Evolutionary conservation across 1,284 basidiomycete genomes (phyloP), one percentile per base, ranked within the genome.

Genomic region (Dichomitus squalens): DNA sequence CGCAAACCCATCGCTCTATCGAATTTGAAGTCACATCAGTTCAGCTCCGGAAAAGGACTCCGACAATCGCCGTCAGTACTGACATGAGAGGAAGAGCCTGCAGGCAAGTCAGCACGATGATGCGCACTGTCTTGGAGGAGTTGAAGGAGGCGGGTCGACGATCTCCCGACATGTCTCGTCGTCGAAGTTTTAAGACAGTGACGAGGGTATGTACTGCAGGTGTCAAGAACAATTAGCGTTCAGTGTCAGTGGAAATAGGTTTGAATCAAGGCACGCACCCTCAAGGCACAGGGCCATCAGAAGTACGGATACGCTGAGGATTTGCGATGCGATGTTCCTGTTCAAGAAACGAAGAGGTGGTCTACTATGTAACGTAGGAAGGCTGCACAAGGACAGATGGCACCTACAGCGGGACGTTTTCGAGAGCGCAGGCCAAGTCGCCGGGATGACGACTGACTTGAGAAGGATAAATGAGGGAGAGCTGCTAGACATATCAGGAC

Each of bases 41-140:
- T 31, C 6, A 5, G 6, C 11, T 29, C 18, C 5, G 18, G 25
- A 29, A 46, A 29, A n/a, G 16, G 14, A 12, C 9, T 16, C 16
- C 7, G 46, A 29, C 38, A 36, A 34, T 27, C 5, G 12, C 11
- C 29, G 29, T 33, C 18, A 57, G 12, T 39, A 55, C 66, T 39
- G 49, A 68, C 68, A 64, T 54, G 46, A 67, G 60, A 33, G 61
- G 57, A 41, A 63, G 58, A 23, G 66, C 55, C 36, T 69, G 68
- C 16, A 66, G 44, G 34, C 57, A 41, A 16, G 63, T 66, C 57
- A 69, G 66, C 12, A 39, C 52, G 36, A 61, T 34, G 40, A 68
- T 56, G 14, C 64, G 64, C 11, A 63, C 39, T 27, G 49, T 51
- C 46, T 64, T 56, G 0, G 60, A 61, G 46, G 50, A 36, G 36